Evolutionary conservation across 1,284 basidiomycete genomes (phyloP).

Genomic region (Leccinum pachyderme): DNA sequence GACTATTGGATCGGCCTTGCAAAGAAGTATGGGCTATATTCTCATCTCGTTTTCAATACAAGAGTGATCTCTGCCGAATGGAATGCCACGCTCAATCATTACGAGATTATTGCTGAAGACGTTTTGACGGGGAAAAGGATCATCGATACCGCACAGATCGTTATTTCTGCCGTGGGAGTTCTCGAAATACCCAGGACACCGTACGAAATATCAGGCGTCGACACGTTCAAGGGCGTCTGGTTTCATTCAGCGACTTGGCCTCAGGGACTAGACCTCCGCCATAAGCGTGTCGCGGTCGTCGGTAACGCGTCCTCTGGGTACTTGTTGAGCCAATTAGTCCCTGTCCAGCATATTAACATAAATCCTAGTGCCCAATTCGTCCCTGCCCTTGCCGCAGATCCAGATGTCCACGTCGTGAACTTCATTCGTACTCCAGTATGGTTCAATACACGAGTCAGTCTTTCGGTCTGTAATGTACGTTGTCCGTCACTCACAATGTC

Average conservation of each 20-base stretch:
- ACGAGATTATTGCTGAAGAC: constrained; percentile 18
- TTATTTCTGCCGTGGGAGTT: constrained; percentile 21
- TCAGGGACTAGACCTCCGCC: constrained; percentile 37
- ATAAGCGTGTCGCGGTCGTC: constrained; percentile 47
- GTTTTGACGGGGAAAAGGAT: constrained; percentile 15
- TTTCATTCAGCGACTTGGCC: constrained; percentile 51
- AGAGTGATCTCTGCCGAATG: constrained; percentile 29
- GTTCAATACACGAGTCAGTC: constrained; percentile 32
- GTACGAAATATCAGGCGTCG: constrained; percentile 39
- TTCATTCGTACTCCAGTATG: constrained; percentile 38
- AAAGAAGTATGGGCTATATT: constrained; percentile 21
- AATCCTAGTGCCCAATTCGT: constrained; percentile 35
- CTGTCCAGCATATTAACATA: constrained; percentile 6
- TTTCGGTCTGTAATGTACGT: not conserved
- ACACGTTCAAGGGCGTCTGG: constrained; percentile 41
- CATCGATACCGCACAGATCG: constrained; percentile 16
- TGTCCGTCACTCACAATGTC: not conserved
- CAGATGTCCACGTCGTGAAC: constrained; percentile 33
- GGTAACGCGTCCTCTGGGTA: constrained; percentile 51
- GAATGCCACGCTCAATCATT: constrained; percentile 13
- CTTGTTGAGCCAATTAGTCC: not conserved
- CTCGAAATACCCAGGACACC: constrained; percentile 21
- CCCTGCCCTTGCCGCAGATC: constrained; percentile 34
- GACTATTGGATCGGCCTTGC: constrained; percentile 31
- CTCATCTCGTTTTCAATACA: constrained; percentile 25